Evolutionary conservation across 768 basidiomycete species (phyloP), one percentile per base, ranked within the genome.

Genomic region (Termitomyces sp.): DNA sequence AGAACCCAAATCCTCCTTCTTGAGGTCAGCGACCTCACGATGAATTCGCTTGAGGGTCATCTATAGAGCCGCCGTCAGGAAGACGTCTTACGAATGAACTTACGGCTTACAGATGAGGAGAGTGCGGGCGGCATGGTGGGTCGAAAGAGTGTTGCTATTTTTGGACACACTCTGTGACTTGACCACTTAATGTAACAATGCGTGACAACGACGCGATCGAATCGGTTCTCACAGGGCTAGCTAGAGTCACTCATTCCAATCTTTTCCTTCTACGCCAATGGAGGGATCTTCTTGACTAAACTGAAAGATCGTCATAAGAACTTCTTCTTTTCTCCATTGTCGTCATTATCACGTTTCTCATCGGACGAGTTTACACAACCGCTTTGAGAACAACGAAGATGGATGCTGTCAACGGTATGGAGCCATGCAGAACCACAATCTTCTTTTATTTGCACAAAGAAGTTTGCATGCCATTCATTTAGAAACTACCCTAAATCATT

Each of bases 11-110:
- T 94, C 91, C 68, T 93, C 91, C 69, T 90, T 90, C 80, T 84
- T 79, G 35, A 88, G 72, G 72, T 93, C 90, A 6, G 83, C 79
- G 35, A 93, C 84, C 72, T 94, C 91, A 58, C 88, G 86, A 61
- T 88, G 82, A 41, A 94, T 93, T 45, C 91, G 87, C 73, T 91
- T 93, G 63, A 90, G 70, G 6, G 91, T 88, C 72, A 75, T 79
- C 78, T 79, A 49, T 22, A 10, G 45, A 5, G 26, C 13, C 14
- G 13, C 26, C 26, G 41, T 38, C 14, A 57, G 3, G 16, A 18
- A 45, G 26, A 6, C 1, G 18, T 1, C 13, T 28, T 14, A 20
- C 13, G 16, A 45, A 22, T 32, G 46, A 41, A 11, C 5, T 35
- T 26, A 10, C 8, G 20, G 43, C 68, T 28, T 57, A 70, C 68